These are phyloP conservation scores for Fraxinus baroniana DNA, from an alignment of 305 asterid species.

Conservation along the genomic window DNA sequence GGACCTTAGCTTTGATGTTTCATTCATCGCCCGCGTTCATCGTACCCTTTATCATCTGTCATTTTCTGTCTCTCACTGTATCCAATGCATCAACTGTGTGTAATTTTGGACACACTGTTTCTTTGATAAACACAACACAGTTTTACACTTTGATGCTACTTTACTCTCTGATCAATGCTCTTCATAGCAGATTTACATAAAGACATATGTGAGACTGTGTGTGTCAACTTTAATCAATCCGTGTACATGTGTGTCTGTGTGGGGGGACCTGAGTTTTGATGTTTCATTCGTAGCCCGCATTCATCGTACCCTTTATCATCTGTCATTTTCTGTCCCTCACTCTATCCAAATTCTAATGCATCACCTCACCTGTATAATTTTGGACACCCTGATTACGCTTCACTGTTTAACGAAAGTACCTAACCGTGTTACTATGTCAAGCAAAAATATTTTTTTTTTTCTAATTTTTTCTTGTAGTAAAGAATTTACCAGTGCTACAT, in stretches of 20 bases:
- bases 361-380: not conserved
- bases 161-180: not conserved
- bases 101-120: not conserved
- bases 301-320: conserved; percentile 26
- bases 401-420: not conserved
- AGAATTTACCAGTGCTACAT: too few species aligned
- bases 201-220: conserved; percentile 9
- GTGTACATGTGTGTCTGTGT: conserved; percentile 9
- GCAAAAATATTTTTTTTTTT: not conserved
- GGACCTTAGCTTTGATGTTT: conserved; percentile 21
- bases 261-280: conserved; percentile 20
- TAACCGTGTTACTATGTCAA: not conserved
- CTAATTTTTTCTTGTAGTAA: too few species aligned
- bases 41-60: conserved; percentile 20
- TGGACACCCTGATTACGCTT: not conserved
- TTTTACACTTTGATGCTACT: not conserved
- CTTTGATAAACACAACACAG: too few species aligned
- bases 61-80: not conserved
- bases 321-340: not conserved
- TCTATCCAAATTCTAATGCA: not conserved
- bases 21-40: conserved; percentile 41
- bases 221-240: conserved; percentile 46
- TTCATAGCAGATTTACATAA: not conserved
- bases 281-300: conserved; percentile 35
- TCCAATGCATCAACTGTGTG: not conserved